These are phyloP conservation scores for Cryptococcus floricola DNA, from an alignment of 1,284 basidiomycete species.

Conservation along the genomic window DNA sequence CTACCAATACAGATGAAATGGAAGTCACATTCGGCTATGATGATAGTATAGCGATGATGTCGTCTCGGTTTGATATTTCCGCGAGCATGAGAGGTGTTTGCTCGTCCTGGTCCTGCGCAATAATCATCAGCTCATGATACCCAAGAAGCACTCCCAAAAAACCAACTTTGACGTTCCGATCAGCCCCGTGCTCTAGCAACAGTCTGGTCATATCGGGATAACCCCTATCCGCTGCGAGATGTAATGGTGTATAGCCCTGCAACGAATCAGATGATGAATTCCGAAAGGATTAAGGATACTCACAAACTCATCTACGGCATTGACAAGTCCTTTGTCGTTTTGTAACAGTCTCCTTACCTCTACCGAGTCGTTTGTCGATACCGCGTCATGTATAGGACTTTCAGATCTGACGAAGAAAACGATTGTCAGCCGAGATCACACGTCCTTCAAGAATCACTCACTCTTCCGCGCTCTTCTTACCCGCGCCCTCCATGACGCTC, in stretches of 20 bases:
- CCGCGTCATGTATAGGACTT: constrained; percentile 59
- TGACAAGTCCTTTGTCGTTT: constrained; percentile 49
- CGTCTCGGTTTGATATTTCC: constrained; percentile 22
- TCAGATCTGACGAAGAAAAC: constrained; percentile 7
- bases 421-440: constrained; percentile 41
- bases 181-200: constrained; percentile 64
- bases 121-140: neutral
- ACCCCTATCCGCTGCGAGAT: constrained; percentile 79
- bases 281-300: constrained; percentile 15
- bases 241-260: constrained; percentile 78
- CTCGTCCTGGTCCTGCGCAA: constrained; percentile 39
- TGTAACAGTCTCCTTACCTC: constrained; percentile 55
- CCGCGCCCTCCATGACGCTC: constrained; percentile 15
- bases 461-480: constrained; percentile 7
- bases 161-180: constrained; percentile 59
- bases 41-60: constrained; percentile 22
- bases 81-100: constrained; percentile 39
- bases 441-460: constrained; percentile 36
- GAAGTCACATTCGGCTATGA: neutral
- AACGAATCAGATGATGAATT: neutral
- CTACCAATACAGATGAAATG: neutral
- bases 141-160: too few relatives aligned
- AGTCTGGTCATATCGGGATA: constrained; percentile 57
- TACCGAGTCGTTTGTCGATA: constrained; percentile 58
- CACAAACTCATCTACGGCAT: constrained; percentile 64